Evolutionary conservation across 2,329 filamentous ascomycete species (phyloP).

Genomic region (Alternaria hordeiaustralica): DNA sequence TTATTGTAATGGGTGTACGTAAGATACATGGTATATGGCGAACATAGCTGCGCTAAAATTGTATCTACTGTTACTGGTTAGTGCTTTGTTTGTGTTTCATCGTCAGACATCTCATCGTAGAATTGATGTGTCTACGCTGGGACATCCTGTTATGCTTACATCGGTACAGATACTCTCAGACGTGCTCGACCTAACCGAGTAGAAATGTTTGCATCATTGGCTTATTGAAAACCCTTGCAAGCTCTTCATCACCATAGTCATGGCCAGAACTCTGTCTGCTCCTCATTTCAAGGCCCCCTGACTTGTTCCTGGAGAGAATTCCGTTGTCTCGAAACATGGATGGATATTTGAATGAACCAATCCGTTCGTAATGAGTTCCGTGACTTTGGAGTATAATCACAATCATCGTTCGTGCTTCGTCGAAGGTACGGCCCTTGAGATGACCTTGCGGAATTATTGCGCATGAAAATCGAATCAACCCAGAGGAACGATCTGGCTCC

Average conservation of each 20-base stretch:
- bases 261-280: too few species aligned
- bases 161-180: not conserved
- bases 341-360: too few species aligned
- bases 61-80: not conserved
- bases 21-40: not conserved
- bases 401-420: rapidly evolving
- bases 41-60: not conserved
- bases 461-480: rapidly evolving
- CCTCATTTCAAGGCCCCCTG: too few species aligned
- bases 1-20: not conserved
- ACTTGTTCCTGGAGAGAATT: too few species aligned
- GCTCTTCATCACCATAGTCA: too few species aligned
- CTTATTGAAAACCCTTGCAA: not conserved
- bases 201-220: not conserved
- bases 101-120: too few species aligned
- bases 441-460: not conserved
- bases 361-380: not conserved
- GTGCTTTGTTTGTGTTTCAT: too few species aligned
- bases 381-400: not conserved
- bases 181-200: not conserved
- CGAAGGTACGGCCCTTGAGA: too few species aligned
- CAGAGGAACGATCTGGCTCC: not conserved
- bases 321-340: too few species aligned
- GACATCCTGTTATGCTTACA: rapidly evolving
- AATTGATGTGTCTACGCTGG: too few species aligned